These are phyloP conservation scores for Phytopythium delawarense DNA, from an alignment of 352 stramenopile species.

Conservation along the genomic window DNA sequence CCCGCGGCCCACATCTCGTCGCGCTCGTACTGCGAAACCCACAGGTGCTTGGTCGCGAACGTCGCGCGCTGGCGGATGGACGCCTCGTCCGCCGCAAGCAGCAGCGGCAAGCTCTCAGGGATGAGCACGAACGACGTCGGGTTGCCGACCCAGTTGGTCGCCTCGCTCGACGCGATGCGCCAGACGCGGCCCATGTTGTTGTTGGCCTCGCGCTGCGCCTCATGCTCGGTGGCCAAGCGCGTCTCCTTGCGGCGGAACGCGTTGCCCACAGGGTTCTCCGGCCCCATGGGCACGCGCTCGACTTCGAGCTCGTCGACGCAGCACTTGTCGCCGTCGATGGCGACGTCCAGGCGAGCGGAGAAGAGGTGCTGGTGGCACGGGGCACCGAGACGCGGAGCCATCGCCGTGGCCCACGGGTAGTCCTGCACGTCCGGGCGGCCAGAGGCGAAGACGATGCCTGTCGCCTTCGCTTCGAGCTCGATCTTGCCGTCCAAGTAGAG, in stretches of 20 bases:
- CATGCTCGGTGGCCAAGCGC: slow-evolving; percentile 39
- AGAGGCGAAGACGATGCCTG: slow-evolving; percentile 78
- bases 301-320: slow-evolving; percentile 52
- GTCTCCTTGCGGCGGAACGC: slow-evolving; percentile 45
- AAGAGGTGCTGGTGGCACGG: slow-evolving; percentile 80
- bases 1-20: slow-evolving; percentile 63
- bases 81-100: slow-evolving; percentile 44
- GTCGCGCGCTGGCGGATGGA: slow-evolving; percentile 46
- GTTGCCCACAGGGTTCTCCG: slow-evolving; percentile 58
- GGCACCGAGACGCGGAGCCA: slow-evolving; percentile 53
- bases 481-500: slow-evolving; percentile 73
- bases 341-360: slow-evolving; percentile 68
- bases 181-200: slow-evolving; percentile 48
- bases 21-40: slow-evolving; percentile 59
- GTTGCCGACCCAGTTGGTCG: slow-evolving; percentile 48
- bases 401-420: slow-evolving; percentile 36
- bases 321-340: slow-evolving; percentile 54
- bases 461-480: slow-evolving; percentile 80
- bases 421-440: slow-evolving; percentile 45
- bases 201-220: slow-evolving; percentile 39
- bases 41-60: slow-evolving; percentile 68
- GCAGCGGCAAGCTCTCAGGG: slow-evolving; percentile 38
- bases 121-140: slow-evolving; percentile 53
- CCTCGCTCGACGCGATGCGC: slow-evolving; percentile 58
- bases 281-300: slow-evolving; percentile 29